Evolutionary conservation across 2,329 filamentous ascomycete species (phyloP).

Genomic region (Cryphonectria japonica): DNA sequence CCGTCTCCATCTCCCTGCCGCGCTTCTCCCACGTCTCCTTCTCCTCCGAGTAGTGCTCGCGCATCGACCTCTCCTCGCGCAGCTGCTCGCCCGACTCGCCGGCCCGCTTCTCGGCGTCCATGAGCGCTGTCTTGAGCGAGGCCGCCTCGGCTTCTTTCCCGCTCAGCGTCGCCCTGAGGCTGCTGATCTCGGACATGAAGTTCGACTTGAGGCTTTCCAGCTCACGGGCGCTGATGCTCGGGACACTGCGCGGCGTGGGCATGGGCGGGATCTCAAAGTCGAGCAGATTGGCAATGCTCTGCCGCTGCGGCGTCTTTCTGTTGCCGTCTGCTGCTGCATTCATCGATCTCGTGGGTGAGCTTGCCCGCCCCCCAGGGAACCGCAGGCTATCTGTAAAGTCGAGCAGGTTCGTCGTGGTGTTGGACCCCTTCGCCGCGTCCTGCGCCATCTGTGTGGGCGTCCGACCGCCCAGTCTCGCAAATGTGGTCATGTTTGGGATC

Average conservation of each 20-base stretch:
- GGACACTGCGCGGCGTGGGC: conserved; percentile 88
- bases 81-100: conserved; percentile 83
- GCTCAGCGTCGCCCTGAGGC: conserved; percentile 86
- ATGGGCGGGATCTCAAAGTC: conserved; percentile 94
- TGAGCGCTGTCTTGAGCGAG: conserved; percentile 83
- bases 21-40: conserved; percentile 83
- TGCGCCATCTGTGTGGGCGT: conserved; percentile 32
- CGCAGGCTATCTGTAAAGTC: conserved; percentile 83
- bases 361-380: conserved; percentile 40
- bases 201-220: conserved; percentile 89
- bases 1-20: conserved; percentile 81
- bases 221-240: conserved; percentile 88
- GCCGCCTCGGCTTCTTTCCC: conserved; percentile 92
- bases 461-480: conserved; percentile 68
- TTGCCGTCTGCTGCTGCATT: conserved; percentile 20
- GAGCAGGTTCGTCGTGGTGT: conserved; percentile 80
- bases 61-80: conserved; percentile 72
- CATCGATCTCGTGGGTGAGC: conserved; percentile 44
- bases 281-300: conserved; percentile 68
- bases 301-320: conserved; percentile 52
- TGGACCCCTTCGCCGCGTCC: conserved; percentile 43
- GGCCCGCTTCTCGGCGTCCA: conserved; percentile 89
- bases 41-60: conserved; percentile 74
- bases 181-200: conserved; percentile 90
- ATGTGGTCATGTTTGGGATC: conserved; percentile 83